These are phyloP conservation scores for Gnaphalium uliginosum DNA, from an alignment of 129 eudicot species.

Conservation along the genomic window DNA sequence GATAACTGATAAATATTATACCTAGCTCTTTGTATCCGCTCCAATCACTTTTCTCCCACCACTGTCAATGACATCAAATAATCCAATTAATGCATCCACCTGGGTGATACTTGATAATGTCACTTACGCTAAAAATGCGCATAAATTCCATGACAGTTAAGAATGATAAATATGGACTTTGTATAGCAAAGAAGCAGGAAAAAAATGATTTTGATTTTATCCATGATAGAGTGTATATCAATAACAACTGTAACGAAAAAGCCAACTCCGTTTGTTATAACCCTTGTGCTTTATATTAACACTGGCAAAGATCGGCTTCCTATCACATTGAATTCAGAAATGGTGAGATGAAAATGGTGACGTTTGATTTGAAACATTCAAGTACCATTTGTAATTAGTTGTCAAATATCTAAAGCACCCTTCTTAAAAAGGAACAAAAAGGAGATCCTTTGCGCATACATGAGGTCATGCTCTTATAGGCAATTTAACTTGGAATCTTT, in stretches of 20 bases:
- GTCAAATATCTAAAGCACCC: not conserved
- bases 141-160: not conserved
- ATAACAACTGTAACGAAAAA: not conserved
- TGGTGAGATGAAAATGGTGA: not conserved
- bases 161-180: not conserved
- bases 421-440: not conserved
- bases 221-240: not conserved
- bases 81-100: constrained; percentile 91
- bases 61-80: constrained; percentile 97
- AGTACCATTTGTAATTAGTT: not conserved
- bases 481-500: not conserved
- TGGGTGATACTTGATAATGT: constrained; percentile 62
- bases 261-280: not conserved
- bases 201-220: not conserved
- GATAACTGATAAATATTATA: constrained; percentile 27
- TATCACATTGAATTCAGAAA: not conserved
- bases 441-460: not conserved
- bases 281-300: not conserved
- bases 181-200: not conserved
- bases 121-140: not conserved
- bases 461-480: not conserved
- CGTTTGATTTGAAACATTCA: not conserved
- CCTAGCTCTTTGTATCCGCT: constrained; percentile 98
- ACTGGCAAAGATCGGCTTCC: not conserved
- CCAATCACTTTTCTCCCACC: constrained; percentile 99